A percentile compares a stretch with the other conserved stretches of the same genome.
These are phyloP conservation scores for Begonia peltatifolia DNA, from an alignment of 306 rosid species.

Conservation along the genomic window DNA sequence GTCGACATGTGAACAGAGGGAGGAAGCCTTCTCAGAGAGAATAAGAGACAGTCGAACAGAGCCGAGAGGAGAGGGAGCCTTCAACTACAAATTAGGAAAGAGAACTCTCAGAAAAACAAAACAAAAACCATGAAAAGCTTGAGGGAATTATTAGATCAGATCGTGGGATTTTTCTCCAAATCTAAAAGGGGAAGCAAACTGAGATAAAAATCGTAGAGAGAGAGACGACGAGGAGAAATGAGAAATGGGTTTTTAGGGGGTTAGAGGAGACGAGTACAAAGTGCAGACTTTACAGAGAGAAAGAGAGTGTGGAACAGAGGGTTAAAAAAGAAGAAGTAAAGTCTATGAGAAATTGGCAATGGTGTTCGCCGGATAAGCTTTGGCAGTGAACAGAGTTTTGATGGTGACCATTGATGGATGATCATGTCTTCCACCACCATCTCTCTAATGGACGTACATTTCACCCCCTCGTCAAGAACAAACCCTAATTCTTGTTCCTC, in stretches of 20 bases:
- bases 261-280: too few relatives aligned
- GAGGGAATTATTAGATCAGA: conserved; percentile 1
- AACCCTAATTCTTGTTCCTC: too few relatives aligned
- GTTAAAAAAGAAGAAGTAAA: conserved; percentile 7
- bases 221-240: neutral
- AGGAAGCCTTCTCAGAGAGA: too few relatives aligned
- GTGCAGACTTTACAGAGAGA: neutral
- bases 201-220: conserved; percentile 7
- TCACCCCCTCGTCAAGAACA: too few relatives aligned
- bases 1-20: too few relatives aligned
- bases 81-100: too few relatives aligned
- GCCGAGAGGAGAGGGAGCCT: too few relatives aligned
- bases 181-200: conserved; percentile 9
- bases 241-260: neutral
- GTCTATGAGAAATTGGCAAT: conserved; percentile 7
- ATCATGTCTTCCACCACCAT: conserved; percentile 13
- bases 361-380: conserved; percentile 50
- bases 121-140: conserved; percentile 3
- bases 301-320: conserved; percentile 1
- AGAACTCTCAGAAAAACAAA: neutral
- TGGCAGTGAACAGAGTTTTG: conserved; percentile 56
- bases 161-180: conserved; percentile 1
- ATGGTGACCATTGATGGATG: conserved; percentile 52
- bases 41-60: too few relatives aligned
- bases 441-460: too few relatives aligned